Percentiles rank a stretch among this genome's conserved stretches.
phyloP scores from a whole-genome alignment of 2,329 filamentous ascomycete genomes.

The Botrytis sinoallii region DNA sequence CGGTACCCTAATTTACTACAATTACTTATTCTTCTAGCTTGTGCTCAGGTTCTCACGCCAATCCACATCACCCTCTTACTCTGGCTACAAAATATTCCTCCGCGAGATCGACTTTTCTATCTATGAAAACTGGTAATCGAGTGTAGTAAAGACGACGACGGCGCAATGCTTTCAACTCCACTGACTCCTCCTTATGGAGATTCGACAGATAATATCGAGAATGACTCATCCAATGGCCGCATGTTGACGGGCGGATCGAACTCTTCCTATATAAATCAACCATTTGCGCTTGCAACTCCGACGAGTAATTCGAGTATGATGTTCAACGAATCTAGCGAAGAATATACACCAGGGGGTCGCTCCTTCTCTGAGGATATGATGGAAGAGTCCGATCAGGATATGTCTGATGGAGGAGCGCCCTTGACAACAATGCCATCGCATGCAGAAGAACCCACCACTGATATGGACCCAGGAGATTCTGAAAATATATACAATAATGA shows the following conservation, averaged over 20 bases:
- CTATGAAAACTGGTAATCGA: constrained; percentile 22
- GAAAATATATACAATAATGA: constrained; percentile 32
- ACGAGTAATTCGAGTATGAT: constrained; percentile 25
- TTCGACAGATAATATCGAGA: constrained; percentile 23
- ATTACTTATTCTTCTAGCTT: not conserved
- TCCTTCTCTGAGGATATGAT: constrained; percentile 15
- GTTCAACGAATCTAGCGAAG: constrained; percentile 21
- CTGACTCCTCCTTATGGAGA: constrained; percentile 31
- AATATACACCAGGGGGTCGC: constrained; percentile 22
- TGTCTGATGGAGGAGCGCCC: constrained; percentile 34
- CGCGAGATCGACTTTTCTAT: not conserved
- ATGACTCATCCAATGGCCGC: constrained; percentile 23
- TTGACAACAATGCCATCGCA: constrained; percentile 29
- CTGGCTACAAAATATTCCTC: not conserved
- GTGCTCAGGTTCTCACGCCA: not conserved
- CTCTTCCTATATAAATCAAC: constrained; percentile 1
- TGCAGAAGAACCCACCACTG: constrained; percentile 26
- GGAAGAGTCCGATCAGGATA: constrained; percentile 34
- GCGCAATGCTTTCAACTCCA: constrained; percentile 31
- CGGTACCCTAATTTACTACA: not conserved
- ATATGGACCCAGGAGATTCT: constrained; percentile 31
- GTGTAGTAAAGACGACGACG: constrained; percentile 23
- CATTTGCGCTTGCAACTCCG: constrained; percentile 20
- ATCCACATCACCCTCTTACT: not conserved
- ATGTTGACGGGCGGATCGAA: constrained; percentile 9